Base-by-base conservation (phyloP, 805 yeast genomes). In the Metschnikowia bowlesiae region DNA sequence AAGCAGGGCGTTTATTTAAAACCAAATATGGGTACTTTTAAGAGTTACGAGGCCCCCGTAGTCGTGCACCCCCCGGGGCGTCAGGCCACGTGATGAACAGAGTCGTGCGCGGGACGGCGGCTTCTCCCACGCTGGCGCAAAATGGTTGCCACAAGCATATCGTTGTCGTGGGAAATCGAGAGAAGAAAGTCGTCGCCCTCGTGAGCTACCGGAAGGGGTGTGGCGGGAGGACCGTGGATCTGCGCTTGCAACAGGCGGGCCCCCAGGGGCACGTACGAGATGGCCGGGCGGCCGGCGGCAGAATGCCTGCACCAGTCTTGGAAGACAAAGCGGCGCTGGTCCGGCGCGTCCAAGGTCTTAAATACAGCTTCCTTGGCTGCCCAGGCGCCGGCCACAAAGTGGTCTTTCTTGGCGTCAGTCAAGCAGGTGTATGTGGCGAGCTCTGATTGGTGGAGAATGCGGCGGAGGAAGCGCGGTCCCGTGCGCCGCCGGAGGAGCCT, bases 311-410 rank as follows among this genome's bases (percentile, higher is more conserved):
- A 81, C 90, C 94, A 87, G 4, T 80, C 63, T 7, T 69, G 74
- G 70, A 87, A 85, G 29, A 60, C 62, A 60, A 85, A 86, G 2
- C 7, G 7, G n/a, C 46, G 45, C 62, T 87, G 94, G 37, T 77
- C 79, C 3, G 53, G 53, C 1, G 57, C 46, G 43, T 74, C 79
- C 50, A 87, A 63, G 0, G 84, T 73, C 63, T 87, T 87, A 63
- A 71, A 87, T 8, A 85, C 60, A 0, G 94, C 91, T 58, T 87
- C 95, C 56, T 87, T 87, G 8, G 79, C 69, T 8, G 89, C 84
- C 95, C 95, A 87, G 16, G 66, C 57, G 2, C 82, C 80, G 1
- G 88, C 79, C 16, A 86, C 62, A 3, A 71, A 60, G 34, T 62
- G 61, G 63, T 38, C 71, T 8, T 59, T 53, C 1, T 57, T 61